These are phyloP conservation scores for Mycena vitilis DNA, from an alignment of 768 basidiomycete genomes.

Conservation along the genomic window DNA sequence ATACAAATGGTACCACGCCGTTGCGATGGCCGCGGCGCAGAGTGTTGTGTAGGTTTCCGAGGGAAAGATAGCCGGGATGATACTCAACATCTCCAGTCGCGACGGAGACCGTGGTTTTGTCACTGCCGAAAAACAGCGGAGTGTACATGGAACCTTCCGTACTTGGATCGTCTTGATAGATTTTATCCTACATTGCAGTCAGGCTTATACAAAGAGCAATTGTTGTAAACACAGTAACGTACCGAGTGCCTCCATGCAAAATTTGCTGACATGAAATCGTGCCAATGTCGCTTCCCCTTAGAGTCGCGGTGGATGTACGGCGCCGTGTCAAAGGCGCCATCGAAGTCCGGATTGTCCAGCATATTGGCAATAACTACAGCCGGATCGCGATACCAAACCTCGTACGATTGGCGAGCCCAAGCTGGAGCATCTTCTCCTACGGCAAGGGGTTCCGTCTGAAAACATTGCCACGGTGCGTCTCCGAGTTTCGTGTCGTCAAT, in stretches of 20 bases:
- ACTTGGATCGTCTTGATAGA: neutral
- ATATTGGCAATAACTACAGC: constrained; percentile 40
- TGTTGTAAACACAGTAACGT: neutral
- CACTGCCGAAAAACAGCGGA: too few relatives aligned
- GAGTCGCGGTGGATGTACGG: constrained; percentile 43
- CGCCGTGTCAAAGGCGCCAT: constrained; percentile 44
- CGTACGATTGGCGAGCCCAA: constrained; percentile 19
- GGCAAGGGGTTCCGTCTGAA: constrained; percentile 4
- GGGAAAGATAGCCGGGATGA: constrained; percentile 38
- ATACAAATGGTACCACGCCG: constrained; percentile 38
- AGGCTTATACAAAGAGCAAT: neutral
- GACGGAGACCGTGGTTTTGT: constrained; percentile 44
- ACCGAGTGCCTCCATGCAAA: constrained; percentile 34
- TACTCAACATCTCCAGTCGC: constrained; percentile 40
- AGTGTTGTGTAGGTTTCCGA: constrained; percentile 40
- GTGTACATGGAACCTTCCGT: constrained; percentile 24
- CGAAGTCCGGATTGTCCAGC: constrained; percentile 50
- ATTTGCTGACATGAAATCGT: too few relatives aligned
- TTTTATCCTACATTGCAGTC: constrained; percentile 6
- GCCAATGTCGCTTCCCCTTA: constrained; percentile 40
- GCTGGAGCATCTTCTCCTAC: neutral
- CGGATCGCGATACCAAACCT: constrained; percentile 23
- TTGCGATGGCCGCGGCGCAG: constrained; percentile 40
- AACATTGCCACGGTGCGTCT: constrained; percentile 7
- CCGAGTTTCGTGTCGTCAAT: constrained; percentile 4